Percentiles rank a stretch among this genome's conserved stretches.
phyloP scores from a whole-genome alignment of 2,329 filamentous ascomycete species.

The Paracoccidioides brasiliensis region DNA sequence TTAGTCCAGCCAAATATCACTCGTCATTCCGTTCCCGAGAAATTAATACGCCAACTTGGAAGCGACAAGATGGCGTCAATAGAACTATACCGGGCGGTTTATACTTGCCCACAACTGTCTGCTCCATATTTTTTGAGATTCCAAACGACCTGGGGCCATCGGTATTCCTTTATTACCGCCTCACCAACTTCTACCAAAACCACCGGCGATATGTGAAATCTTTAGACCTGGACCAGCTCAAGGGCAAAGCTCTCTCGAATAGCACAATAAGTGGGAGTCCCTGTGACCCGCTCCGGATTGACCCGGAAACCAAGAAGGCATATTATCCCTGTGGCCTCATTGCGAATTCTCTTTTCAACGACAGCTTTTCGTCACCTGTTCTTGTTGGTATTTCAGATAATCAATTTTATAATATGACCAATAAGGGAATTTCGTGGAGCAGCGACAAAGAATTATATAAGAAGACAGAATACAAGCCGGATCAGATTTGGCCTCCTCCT shows the following conservation, averaged over 20 bases:
- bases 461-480: constrained; percentile 49
- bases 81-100: constrained; percentile 15
- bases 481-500: constrained; percentile 64
- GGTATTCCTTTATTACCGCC: constrained; percentile 84
- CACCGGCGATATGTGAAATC: constrained; percentile 92
- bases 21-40: constrained; percentile 57
- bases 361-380: constrained; percentile 60
- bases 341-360: constrained; percentile 95
- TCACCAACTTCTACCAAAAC: constrained; percentile 98
- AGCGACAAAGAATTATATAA: constrained; percentile 74
- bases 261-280: constrained; percentile 51
- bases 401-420: constrained; percentile 60
- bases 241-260: constrained; percentile 52
- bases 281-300: constrained; percentile 59
- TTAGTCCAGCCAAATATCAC: constrained; percentile 44
- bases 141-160: constrained; percentile 68
- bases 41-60: constrained; percentile 22
- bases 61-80: constrained; percentile 14
- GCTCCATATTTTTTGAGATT: constrained; percentile 64
- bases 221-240: constrained; percentile 70
- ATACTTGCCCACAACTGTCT: constrained; percentile 38
- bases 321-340: constrained; percentile 95
- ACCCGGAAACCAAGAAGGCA: constrained; percentile 44
- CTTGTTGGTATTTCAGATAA: constrained; percentile 40
- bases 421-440: constrained; percentile 69